A percentile compares a stretch with the other conserved stretches of the same genome.
Evolutionary conservation across 345 rosid species (phyloP).

Genomic region (Isatis tinctoria): DNA sequence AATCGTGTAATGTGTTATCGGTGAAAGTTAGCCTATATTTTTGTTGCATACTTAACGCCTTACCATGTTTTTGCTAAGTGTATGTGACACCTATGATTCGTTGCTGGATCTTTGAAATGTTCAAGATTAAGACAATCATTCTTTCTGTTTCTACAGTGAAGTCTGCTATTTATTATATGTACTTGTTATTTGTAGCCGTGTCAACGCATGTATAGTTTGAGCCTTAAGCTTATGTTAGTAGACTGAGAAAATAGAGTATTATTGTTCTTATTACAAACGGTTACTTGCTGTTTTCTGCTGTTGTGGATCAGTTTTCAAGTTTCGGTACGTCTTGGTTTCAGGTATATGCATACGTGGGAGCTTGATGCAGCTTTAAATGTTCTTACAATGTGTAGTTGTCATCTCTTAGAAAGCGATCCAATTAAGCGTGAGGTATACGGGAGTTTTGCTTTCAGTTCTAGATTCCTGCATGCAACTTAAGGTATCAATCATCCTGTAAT

Average conservation of each 20-base stretch:
- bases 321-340: constrained; percentile 28
- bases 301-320: not conserved
- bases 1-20: not conserved
- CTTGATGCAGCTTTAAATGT: constrained; percentile 87
- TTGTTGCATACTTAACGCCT: not conserved
- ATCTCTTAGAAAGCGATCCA: constrained; percentile 62
- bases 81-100: not conserved
- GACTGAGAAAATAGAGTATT: not conserved
- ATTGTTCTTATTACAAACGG: not conserved
- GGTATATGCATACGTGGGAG: constrained; percentile 93
- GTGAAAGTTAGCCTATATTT: not conserved
- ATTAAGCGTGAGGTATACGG: constrained; percentile 60
- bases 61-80: not conserved
- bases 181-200: not conserved
- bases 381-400: constrained; percentile 98
- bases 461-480: not conserved
- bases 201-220: not conserved
- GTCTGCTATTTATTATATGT: not conserved
- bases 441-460: constrained; percentile 19
- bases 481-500: not conserved
- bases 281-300: constrained; percentile 1
- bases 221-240: not conserved
- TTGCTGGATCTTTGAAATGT: not conserved
- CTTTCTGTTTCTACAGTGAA: not conserved
- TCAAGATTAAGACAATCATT: not conserved